Evolutionary conservation across 208 protist genomes (phyloP).

Genomic region (Endotrypanum monterogeii): DNA sequence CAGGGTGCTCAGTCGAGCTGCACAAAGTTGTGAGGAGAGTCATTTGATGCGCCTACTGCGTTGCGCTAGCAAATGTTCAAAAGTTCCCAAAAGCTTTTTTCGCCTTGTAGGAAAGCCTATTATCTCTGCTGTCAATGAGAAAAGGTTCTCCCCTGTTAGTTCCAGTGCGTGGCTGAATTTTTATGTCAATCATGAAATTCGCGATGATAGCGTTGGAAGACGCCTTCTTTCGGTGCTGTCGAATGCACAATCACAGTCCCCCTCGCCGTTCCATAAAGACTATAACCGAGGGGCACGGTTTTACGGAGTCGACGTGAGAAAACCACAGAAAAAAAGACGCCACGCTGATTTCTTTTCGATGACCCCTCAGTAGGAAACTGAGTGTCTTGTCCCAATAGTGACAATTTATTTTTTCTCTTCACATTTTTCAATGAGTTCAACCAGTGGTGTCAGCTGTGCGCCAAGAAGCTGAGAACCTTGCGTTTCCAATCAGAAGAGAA

Average conservation of each 20-base stretch:
- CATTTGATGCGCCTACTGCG: slow-evolving; percentile 67
- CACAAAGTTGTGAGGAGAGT: slow-evolving; percentile 41
- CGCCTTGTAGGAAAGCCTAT: slow-evolving; percentile 56
- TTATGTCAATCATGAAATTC: slow-evolving; percentile 54
- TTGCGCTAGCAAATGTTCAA: slow-evolving; percentile 24
- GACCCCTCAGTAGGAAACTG: neutral
- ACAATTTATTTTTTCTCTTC: slow-evolving; percentile 4
- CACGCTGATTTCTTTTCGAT: slow-evolving; percentile 3
- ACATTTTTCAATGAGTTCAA: slow-evolving; percentile 7
- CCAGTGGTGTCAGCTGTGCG: neutral
- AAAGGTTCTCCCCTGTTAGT: slow-evolving; percentile 45
- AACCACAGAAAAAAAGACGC: neutral
- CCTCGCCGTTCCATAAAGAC: slow-evolving; percentile 7
- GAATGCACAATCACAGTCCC: neutral
- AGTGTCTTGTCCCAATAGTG: neutral
- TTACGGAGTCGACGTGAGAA: slow-evolving; percentile 21
- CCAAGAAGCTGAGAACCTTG: neutral
- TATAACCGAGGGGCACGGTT: slow-evolving; percentile 26
- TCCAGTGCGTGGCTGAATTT: slow-evolving; percentile 66
- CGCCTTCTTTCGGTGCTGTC: slow-evolving; percentile 31
- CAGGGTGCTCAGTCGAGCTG: slow-evolving; percentile 26
- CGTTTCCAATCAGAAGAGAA: neutral
- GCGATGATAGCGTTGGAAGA: slow-evolving; percentile 72
- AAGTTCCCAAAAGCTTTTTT: slow-evolving; percentile 57
- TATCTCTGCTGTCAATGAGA: slow-evolving; percentile 24